phyloP scores from a whole-genome alignment of 495 filamentous ascomycete species.

The Emericellopsis terricola region DNA sequence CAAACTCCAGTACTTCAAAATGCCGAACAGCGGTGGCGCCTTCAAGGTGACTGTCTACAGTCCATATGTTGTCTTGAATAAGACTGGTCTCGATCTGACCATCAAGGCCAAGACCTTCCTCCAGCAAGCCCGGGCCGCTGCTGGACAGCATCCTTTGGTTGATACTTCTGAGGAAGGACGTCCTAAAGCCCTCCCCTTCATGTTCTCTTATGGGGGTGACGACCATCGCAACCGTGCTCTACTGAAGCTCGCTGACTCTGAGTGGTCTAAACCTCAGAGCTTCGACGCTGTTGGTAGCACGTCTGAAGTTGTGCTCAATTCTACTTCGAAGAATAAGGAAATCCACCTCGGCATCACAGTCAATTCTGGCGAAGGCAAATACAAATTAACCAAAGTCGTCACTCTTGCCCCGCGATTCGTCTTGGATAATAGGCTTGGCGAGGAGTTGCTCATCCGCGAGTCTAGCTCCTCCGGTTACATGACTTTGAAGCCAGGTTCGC shows the following conservation, averaged over 20 bases:
- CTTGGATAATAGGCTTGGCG: constrained; percentile 76
- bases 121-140: constrained; percentile 60
- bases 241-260: constrained; percentile 70
- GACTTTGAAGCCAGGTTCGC: constrained; percentile 51
- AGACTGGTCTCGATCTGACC: constrained; percentile 76
- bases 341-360: constrained; percentile 82
- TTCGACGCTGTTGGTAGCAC: constrained; percentile 96
- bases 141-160: constrained; percentile 45
- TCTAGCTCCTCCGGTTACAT: constrained; percentile 69
- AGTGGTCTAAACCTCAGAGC: constrained; percentile 93
- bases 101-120: constrained; percentile 81
- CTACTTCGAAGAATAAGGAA: constrained; percentile 50
- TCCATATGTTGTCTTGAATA: constrained; percentile 87
- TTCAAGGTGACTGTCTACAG: constrained; percentile 91
- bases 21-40: constrained; percentile 83
- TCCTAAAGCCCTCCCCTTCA: constrained; percentile 67
- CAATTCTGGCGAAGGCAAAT: constrained; percentile 84
- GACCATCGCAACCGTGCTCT: constrained; percentile 80
- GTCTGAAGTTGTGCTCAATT: constrained; percentile 65
- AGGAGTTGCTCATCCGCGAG: constrained; percentile 78
- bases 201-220: constrained; percentile 83
- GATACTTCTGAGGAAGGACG: constrained; percentile 18
- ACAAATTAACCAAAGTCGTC: constrained; percentile 88
- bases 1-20: constrained; percentile 80
- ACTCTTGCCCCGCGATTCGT: constrained; percentile 89